Base-by-base conservation (phyloP, 2,329 filamentous ascomycete species). In the Diplodia seriata region DNA sequence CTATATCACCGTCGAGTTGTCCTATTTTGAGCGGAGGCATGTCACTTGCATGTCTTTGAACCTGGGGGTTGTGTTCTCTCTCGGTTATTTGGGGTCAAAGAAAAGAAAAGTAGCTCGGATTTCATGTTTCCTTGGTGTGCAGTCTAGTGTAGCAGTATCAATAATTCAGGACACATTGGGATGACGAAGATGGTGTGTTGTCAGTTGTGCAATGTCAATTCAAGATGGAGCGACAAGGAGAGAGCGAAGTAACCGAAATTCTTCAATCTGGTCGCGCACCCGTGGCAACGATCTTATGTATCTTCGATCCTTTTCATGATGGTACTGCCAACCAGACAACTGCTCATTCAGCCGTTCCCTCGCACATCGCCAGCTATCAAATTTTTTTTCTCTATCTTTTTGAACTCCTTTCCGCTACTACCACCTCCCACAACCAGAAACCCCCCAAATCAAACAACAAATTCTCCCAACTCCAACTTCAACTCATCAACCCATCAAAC, bases 401-500 rank as follows among this genome's bases (percentile, higher is more conserved):
- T 3, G 23, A 26, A 26, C 23, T 33, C 9, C 9, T 33, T 33
- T 33, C 31, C 38, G 6, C 38, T 26, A 3, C 23, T 26, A 3
- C 2, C 23, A 26, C 3, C 23, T 3, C 23, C 23, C 23, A 26
- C 23, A 2, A 2, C 23, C 23, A 26, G 23, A 23, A 23, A 23
- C 23, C 23, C 23, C 23, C 23, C 23, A n/a, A n/a, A n/a, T n/a
- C n/a, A n/a, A n/a, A n/a, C n/a, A n/a, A n/a, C n/a, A n/a, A n/a
- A n/a, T 11, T 18, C 38, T 26, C 23, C 23, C 33, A 11, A 36
- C 11, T 9, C 4, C 8, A 11, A 12, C 33, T 12, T 12, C 33
- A 3, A 36, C 15, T 6, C 15, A 9, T 20, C n/a, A n/a, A n/a
- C n/a, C 18, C 18, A 8, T 61, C 36, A 77, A 20, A 78, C 70